phyloP scores from a whole-genome alignment of 2,329 filamentous ascomycete species.

The Xenoacremonium recifei region DNA sequence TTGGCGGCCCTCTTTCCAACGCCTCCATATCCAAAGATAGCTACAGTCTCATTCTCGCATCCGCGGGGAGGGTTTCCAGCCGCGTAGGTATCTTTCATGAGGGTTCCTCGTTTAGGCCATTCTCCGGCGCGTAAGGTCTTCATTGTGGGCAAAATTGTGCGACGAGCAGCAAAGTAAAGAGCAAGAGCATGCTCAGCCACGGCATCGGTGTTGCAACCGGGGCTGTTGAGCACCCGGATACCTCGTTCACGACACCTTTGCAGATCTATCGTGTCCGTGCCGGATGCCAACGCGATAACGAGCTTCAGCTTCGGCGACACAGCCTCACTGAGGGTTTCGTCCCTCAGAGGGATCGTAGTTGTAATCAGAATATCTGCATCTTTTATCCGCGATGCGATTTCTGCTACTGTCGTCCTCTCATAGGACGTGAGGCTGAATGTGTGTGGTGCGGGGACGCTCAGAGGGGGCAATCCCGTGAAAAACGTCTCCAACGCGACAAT shows the following conservation, averaged over 20 bases:
- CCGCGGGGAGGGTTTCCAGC: conserved; percentile 21
- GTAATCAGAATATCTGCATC: conserved; percentile 26
- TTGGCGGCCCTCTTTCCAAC: conserved; percentile 21
- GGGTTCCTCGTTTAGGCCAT: conserved; percentile 4
- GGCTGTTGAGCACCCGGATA: conserved; percentile 72
- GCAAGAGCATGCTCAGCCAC: conserved; percentile 72
- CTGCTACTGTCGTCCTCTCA: not conserved
- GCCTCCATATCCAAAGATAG: conserved; percentile 26
- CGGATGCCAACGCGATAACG: conserved; percentile 43
- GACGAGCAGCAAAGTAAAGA: conserved; percentile 56
- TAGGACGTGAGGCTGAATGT: conserved; percentile 7
- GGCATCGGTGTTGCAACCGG: conserved; percentile 70
- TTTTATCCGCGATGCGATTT: conserved; percentile 12
- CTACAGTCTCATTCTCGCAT: conserved; percentile 26
- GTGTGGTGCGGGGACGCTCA: conserved; percentile 5
- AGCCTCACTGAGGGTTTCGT: not conserved
- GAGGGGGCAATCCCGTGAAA: conserved; percentile 7
- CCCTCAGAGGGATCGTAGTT: conserved; percentile 19
- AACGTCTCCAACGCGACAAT: conserved; percentile 12
- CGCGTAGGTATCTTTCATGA: conserved; percentile 7
- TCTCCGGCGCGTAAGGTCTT: conserved; percentile 1
- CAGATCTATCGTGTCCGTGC: conserved; percentile 74
- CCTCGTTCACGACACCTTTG: conserved; percentile 44
- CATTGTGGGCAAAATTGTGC: conserved; percentile 6
- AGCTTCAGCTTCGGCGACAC: conserved; percentile 8